Evolutionary conservation across 768 basidiomycete species (phyloP).

Genomic region (Cubamyces lactineus): DNA sequence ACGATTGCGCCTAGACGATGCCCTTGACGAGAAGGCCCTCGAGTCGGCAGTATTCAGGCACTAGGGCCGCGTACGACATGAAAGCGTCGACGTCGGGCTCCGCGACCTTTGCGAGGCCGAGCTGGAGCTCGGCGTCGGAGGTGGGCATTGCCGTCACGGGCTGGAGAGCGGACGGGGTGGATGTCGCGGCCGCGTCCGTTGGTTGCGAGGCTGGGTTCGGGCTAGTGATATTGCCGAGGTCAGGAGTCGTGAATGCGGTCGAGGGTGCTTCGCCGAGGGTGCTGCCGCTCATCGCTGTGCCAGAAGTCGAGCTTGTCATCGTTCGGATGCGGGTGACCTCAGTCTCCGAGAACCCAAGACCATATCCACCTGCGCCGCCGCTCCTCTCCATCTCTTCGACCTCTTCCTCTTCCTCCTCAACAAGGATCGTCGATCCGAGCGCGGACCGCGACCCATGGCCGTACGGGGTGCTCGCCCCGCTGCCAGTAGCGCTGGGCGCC

Average conservation of each 20-base stretch:
- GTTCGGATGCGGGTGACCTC: slow-evolving; percentile 55
- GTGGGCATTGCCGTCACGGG: slow-evolving; percentile 76
- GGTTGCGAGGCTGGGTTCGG: slow-evolving; percentile 37
- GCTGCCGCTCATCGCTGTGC: slow-evolving; percentile 36
- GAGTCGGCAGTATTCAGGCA: slow-evolving; percentile 80
- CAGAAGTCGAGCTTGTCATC: slow-evolving; percentile 51
- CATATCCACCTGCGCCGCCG: slow-evolving; percentile 36
- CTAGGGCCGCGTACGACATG: slow-evolving; percentile 83
- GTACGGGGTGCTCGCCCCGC: slow-evolving; percentile 72
- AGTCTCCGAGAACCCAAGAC: slow-evolving; percentile 45
- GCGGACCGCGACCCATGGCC: slow-evolving; percentile 52
- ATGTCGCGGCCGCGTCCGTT: slow-evolving; percentile 41
- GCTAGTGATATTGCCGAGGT: slow-evolving; percentile 44
- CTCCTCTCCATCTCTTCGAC: slow-evolving; percentile 57
- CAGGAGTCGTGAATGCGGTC: slow-evolving; percentile 65
- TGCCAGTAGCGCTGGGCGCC: slow-evolving; percentile 56
- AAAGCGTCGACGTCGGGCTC: slow-evolving; percentile 85
- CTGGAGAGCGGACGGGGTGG: slow-evolving; percentile 62
- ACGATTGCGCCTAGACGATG: slow-evolving; percentile 41
- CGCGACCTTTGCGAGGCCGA: slow-evolving; percentile 80
- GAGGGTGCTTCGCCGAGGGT: slow-evolving; percentile 49
- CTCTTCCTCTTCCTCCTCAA: slow-evolving; percentile 82
- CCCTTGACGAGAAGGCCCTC: slow-evolving; percentile 78
- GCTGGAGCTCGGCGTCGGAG: slow-evolving; percentile 69
- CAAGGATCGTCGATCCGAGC: slow-evolving; percentile 55